Conservation (phyloP, 139 green algal genomes). For the Volvox africanus region DNA sequence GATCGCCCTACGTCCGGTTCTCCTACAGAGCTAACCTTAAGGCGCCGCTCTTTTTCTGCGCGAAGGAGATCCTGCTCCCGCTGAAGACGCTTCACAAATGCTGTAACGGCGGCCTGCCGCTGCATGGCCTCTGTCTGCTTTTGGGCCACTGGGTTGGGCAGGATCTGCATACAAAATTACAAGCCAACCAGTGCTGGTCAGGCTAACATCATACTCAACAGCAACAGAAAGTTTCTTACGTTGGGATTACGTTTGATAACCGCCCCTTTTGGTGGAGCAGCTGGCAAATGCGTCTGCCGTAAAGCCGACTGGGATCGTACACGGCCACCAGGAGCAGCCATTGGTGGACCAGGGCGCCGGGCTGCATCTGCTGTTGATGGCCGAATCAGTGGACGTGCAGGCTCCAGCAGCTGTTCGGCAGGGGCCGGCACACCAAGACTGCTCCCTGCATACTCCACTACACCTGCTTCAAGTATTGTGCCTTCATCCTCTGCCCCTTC, state of each 20-base stretch:
- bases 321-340: neutral
- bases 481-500: neutral
- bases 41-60: constrained; percentile 13
- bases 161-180: constrained; percentile 13
- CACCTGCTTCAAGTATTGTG: neutral
- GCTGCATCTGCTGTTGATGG: neutral
- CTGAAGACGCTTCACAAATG: constrained; percentile 19
- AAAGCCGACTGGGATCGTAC: neutral
- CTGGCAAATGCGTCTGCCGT: constrained; percentile 9
- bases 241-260: constrained; percentile 7
- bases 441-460: neutral
- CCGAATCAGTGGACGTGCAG: neutral
- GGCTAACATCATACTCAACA: neutral
- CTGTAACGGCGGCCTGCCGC: neutral
- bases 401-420: neutral
- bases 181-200: neutral
- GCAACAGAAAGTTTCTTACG: constrained; percentile 2
- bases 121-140: constrained; percentile 7
- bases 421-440: neutral
- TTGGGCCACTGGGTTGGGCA: constrained; percentile 24
- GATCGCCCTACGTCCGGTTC: no score
- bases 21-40: neutral
- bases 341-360: neutral
- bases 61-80: neutral
- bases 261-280: constrained; percentile 21